A percentile compares a stretch with the other conserved stretches of the same genome.
phyloP scores from a whole-genome alignment of 345 rosid genomes.

The Salix arbutifolia region DNA sequence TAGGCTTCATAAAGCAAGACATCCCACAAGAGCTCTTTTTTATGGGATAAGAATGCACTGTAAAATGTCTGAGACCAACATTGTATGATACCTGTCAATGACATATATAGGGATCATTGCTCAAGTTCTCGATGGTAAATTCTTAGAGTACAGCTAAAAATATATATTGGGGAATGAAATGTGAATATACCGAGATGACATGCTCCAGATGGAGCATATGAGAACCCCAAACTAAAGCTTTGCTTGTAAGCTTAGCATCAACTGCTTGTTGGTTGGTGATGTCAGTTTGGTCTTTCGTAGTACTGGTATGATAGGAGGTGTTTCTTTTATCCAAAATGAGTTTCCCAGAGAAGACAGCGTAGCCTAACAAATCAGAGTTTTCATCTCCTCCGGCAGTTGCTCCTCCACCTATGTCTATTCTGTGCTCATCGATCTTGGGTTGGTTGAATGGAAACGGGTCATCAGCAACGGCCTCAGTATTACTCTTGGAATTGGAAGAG shows the following conservation, averaged over 20 bases:
- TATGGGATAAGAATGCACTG: conserved; percentile 77
- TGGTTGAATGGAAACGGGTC: conserved; percentile 42
- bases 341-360: conserved; percentile 65
- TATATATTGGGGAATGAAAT: not conserved
- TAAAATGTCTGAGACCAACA: conserved; percentile 83
- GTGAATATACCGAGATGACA: conserved; percentile 56
- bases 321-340: conserved; percentile 70
- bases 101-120: not conserved
- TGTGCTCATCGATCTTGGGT: conserved; percentile 50
- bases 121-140: not conserved
- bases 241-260: conserved; percentile 78
- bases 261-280: conserved; percentile 41
- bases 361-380: conserved; percentile 81
- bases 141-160: not conserved
- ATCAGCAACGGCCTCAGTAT: conserved; percentile 21
- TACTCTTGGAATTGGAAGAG: conserved; percentile 45
- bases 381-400: conserved; percentile 67
- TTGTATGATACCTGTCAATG: conserved; percentile 68
- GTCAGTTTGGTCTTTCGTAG: conserved; percentile 39
- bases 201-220: conserved; percentile 64
- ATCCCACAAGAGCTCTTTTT: conserved; percentile 62
- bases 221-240: conserved; percentile 82
- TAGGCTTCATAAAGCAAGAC: conserved; percentile 69
- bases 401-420: conserved; percentile 52
- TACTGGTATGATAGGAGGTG: conserved; percentile 27